These are phyloP conservation scores for Tarenaya hassleriana DNA, from an alignment of 345 rosid species.

Conservation along the genomic window DNA sequence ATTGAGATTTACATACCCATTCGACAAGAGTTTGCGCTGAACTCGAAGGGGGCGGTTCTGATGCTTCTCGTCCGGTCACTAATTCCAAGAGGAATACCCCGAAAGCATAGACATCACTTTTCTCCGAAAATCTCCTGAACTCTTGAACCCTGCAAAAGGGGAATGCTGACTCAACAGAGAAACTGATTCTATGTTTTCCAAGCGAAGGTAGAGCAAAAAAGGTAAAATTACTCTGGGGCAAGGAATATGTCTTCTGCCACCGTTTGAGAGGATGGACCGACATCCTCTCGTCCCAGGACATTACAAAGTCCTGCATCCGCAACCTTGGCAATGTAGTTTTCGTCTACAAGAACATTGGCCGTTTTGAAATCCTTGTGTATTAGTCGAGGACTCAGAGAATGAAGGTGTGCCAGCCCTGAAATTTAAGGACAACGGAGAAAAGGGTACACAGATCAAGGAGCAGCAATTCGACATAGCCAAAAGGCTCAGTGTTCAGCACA, in stretches of 20 bases:
- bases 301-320: conserved; percentile 89
- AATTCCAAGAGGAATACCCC: conserved; percentile 90
- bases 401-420: conserved; percentile 91
- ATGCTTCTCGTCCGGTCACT: conserved; percentile 71
- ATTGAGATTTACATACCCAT: conserved; percentile 50
- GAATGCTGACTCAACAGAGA: conserved; percentile 1
- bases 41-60: conserved; percentile 43
- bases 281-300: conserved; percentile 69
- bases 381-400: conserved; percentile 70
- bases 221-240: conserved; percentile 63
- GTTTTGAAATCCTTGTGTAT: conserved; percentile 90
- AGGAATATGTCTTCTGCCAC: conserved; percentile 74
- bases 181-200: conserved; percentile 12
- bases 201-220: background rate
- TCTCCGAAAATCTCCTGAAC: conserved; percentile 79
- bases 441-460: conserved; percentile 25
- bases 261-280: conserved; percentile 71
- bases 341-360: conserved; percentile 87
- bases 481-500: background rate
- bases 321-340: conserved; percentile 78
- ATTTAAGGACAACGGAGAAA: conserved; percentile 12
- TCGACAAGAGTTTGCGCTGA: conserved; percentile 57
- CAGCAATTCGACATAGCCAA: conserved; percentile 14
- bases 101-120: conserved; percentile 84
- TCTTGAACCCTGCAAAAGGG: conserved; percentile 59